phyloP scores from a whole-genome alignment of 495 filamentous ascomycete species.

The Aspergillus steynii region DNA sequence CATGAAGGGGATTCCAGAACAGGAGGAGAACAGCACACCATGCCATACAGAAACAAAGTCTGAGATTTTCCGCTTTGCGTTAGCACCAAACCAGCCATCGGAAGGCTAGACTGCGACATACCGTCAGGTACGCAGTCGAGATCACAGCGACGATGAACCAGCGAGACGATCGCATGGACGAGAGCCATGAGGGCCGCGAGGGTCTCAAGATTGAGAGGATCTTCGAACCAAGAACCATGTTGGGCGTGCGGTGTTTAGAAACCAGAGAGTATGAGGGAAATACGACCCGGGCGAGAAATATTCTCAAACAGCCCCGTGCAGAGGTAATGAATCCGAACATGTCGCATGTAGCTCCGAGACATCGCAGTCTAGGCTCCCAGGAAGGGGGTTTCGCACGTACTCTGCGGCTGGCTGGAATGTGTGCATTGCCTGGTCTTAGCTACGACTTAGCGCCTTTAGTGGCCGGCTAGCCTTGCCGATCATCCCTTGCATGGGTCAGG shows the following conservation, averaged over 20 bases:
- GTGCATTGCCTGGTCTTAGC: background rate
- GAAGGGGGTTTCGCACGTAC: background rate
- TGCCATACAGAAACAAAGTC: constrained; percentile 24
- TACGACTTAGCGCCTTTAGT: background rate
- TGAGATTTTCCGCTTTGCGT: constrained; percentile 3
- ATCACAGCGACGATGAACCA: constrained; percentile 19
- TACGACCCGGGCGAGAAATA: background rate
- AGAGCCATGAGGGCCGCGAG: constrained; percentile 14
- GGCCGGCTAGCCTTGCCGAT: background rate
- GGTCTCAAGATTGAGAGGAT: background rate
- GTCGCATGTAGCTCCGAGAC: background rate
- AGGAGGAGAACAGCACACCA: constrained; percentile 11
- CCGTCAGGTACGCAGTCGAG: constrained; percentile 18
- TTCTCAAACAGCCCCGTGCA: background rate
- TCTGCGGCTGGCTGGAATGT: background rate
- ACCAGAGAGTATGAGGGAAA: background rate
- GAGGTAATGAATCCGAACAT: background rate
- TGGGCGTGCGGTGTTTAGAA: background rate
- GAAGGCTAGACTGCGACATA: background rate
- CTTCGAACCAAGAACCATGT: background rate
- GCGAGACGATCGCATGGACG: constrained; percentile 20
- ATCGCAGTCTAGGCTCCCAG: background rate
- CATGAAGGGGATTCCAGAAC: constrained; percentile 3
- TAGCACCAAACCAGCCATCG: background rate
- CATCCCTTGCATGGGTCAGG: background rate